Conservation (phyloP, 2,329 filamentous ascomycete genomes). For the Colletotrichum incanum region DNA sequence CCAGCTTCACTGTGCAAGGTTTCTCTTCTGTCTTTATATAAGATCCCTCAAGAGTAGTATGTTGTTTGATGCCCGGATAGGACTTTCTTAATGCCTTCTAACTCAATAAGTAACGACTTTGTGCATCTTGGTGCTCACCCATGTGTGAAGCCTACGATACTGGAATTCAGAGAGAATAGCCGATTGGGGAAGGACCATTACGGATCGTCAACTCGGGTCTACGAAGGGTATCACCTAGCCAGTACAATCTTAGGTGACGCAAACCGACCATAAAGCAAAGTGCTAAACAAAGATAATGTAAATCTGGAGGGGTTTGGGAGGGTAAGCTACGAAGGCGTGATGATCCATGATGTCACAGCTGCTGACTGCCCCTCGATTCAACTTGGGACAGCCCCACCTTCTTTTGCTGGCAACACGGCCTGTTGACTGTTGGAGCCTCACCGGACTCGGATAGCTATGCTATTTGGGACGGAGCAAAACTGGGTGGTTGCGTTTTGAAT, state of each 20-base stretch:
- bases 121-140: background rate
- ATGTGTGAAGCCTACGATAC: background rate
- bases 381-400: slow-evolving; percentile 15
- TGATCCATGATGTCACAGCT: slow-evolving; percentile 35
- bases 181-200: background rate
- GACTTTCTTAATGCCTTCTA: background rate
- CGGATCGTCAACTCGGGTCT: slow-evolving; percentile 25
- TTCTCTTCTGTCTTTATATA: too few species aligned
- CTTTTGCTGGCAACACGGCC: background rate
- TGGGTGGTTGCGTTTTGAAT: slow-evolving; percentile 7
- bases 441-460: slow-evolving; percentile 7
- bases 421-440: background rate
- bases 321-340: slow-evolving; percentile 20
- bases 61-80: too few species aligned
- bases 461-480: background rate
- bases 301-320: background rate
- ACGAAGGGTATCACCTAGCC: background rate
- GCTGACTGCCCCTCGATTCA: slow-evolving; percentile 18
- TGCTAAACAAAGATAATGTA: background rate
- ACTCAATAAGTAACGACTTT: background rate
- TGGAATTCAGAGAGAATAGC: background rate
- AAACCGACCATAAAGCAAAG: background rate
- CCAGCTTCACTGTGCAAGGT: background rate
- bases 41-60: too few species aligned
- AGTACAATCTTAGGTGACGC: background rate